Percentiles rank a stretch among this genome's conserved stretches.
Evolutionary conservation across 805 yeast species (phyloP).

Genomic region (Starmerella geochares): DNA sequence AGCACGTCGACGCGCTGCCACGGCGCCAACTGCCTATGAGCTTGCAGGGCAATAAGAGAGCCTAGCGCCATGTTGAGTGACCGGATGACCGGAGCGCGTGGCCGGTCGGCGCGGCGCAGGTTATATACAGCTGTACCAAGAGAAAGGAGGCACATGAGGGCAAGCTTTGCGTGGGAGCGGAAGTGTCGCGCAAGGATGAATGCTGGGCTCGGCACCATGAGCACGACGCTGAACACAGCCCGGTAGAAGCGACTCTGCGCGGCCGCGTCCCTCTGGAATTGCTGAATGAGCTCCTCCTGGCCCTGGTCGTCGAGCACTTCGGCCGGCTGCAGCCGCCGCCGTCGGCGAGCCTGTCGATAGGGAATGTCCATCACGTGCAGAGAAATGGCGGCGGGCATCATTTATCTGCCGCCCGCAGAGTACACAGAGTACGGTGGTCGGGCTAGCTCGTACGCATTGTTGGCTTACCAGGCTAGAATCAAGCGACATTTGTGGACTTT

Average conservation of each 20-base stretch:
- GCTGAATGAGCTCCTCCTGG: constrained; percentile 28
- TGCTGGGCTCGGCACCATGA: constrained; percentile 31
- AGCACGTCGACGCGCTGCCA: constrained; percentile 28
- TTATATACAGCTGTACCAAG: constrained; percentile 23
- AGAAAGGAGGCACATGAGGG: constrained; percentile 27
- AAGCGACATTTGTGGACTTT: too few relatives aligned
- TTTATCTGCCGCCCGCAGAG: too few relatives aligned
- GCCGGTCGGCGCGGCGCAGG: constrained; percentile 5
- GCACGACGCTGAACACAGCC: constrained; percentile 25
- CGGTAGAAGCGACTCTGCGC: constrained; percentile 24
- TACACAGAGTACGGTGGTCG: too few relatives aligned
- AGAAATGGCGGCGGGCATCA: too few relatives aligned
- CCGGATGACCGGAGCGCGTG: constrained; percentile 12
- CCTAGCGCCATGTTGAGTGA: constrained; percentile 23
- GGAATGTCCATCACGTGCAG: constrained; percentile 15
- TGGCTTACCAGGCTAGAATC: too few relatives aligned
- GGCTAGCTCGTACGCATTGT: too few relatives aligned
- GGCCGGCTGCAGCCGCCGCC: constrained; percentile 10
- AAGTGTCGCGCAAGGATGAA: constrained; percentile 27
- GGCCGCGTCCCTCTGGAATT: constrained; percentile 24
- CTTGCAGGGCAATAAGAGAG: constrained; percentile 21
- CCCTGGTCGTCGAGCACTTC: constrained; percentile 26
- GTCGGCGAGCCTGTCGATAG: constrained; percentile 15
- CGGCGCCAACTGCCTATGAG: constrained; percentile 5
- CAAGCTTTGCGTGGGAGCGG: constrained; percentile 26